Percentiles rank a stretch among this genome's conserved stretches.
These are phyloP conservation scores for Calonectria montana DNA, from an alignment of 2,329 filamentous ascomycete species.

Conservation along the genomic window DNA sequence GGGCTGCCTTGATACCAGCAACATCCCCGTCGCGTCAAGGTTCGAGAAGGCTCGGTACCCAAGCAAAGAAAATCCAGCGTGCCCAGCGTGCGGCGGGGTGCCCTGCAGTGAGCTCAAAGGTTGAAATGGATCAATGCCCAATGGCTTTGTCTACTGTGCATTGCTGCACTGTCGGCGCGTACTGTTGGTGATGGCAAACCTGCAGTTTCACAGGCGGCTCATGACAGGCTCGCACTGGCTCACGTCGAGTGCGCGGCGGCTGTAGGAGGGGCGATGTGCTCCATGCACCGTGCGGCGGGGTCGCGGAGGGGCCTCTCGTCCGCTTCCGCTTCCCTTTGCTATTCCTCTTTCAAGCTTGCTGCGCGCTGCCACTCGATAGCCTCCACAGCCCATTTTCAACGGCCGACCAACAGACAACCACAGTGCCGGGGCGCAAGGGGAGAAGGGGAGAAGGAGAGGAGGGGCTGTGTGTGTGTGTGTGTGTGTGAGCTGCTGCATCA, in stretches of 20 bases:
- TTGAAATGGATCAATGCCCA: constrained; percentile 33
- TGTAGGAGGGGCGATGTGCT: constrained; percentile 28
- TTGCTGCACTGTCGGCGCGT: background rate
- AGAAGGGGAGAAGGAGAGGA: background rate
- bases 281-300: constrained; percentile 25
- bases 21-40: constrained; percentile 23
- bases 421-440: constrained; percentile 6
- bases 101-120: constrained; percentile 14
- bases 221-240: constrained; percentile 10
- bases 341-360: constrained; percentile 19
- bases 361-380: constrained; percentile 28
- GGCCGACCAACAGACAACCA: constrained; percentile 20
- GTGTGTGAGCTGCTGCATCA: constrained; percentile 40
- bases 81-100: constrained; percentile 28
- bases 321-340: no score
- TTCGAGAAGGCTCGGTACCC: constrained; percentile 15
- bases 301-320: constrained; percentile 18
- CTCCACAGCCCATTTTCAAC: constrained; percentile 12
- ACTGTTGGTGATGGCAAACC: background rate
- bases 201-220: background rate
- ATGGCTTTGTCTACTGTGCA: constrained; percentile 14
- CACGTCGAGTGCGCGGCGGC: background rate
- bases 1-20: constrained; percentile 28
- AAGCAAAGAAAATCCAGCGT: constrained; percentile 5
- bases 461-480: constrained; percentile 14